phyloP scores from a whole-genome alignment of 306 rosid species.

The Trifolium pratense region DNA sequence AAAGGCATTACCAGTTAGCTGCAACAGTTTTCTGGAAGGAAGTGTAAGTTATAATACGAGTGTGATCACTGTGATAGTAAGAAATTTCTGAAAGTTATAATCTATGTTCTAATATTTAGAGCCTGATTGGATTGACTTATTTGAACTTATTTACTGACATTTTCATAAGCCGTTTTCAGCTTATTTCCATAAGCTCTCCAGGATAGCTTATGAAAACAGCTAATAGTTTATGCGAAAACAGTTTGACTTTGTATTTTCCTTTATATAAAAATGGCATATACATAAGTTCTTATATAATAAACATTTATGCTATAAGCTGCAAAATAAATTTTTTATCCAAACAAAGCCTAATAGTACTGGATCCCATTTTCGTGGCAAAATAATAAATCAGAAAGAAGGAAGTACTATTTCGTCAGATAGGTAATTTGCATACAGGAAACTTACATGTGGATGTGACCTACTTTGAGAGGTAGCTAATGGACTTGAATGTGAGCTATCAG shows the following conservation, averaged over 20 bases:
- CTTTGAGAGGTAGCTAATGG: neutral
- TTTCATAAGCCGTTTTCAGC: too few relatives aligned
- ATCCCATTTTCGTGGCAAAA: neutral
- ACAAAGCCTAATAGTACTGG: neutral
- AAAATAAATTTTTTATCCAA: too few relatives aligned
- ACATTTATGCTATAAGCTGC: too few relatives aligned
- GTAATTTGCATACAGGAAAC: slow-evolving; percentile 4
- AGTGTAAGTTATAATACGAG: neutral
- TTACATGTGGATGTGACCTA: slow-evolving; percentile 31
- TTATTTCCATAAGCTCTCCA: too few relatives aligned
- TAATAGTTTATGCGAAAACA: too few relatives aligned
- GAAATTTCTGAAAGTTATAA: neutral
- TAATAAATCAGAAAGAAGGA: neutral
- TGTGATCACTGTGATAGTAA: neutral
- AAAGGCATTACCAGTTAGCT: neutral
- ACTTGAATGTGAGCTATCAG: neutral
- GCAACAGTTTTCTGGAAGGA: neutral
- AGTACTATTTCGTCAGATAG: neutral
- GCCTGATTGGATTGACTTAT: too few relatives aligned
- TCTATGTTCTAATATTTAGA: neutral
- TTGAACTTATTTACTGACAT: too few relatives aligned
- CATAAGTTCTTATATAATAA: too few relatives aligned
- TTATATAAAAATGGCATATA: too few relatives aligned
- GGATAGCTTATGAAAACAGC: too few relatives aligned
- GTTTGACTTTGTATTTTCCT: too few relatives aligned